These are phyloP conservation scores for Aspergillus heteromorphus DNA, from an alignment of 495 filamentous ascomycete species.

Conservation along the genomic window DNA sequence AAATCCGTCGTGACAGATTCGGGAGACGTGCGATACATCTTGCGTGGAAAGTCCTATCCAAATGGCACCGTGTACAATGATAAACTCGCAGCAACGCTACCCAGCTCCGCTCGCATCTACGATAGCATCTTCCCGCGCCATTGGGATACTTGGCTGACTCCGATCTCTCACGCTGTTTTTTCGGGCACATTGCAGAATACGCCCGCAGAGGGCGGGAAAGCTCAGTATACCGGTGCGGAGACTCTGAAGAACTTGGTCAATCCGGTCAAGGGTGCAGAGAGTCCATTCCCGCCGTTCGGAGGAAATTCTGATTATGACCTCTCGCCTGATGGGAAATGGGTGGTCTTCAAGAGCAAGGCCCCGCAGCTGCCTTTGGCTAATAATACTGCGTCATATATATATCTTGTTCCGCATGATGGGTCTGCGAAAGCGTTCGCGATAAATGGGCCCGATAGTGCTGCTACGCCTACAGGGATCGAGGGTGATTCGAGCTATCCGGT, in stretches of 20 bases:
- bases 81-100: constrained; percentile 48
- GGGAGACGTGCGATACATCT: constrained; percentile 53
- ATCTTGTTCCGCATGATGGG: constrained; percentile 34
- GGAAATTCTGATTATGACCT: constrained; percentile 38
- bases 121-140: constrained; percentile 68
- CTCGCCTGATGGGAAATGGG: constrained; percentile 34
- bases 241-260: constrained; percentile 38
- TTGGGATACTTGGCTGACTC: constrained; percentile 66
- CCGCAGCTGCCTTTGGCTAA: constrained; percentile 36
- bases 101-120: constrained; percentile 61
- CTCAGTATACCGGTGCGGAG: constrained; percentile 14
- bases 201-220: constrained; percentile 6
- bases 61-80: constrained; percentile 59
- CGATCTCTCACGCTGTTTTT: constrained; percentile 43
- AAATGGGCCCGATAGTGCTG: constrained; percentile 29
- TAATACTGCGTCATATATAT: constrained; percentile 34
- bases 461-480: constrained; percentile 23
- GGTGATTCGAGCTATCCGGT: constrained; percentile 29
- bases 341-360: constrained; percentile 40
- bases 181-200: constrained; percentile 29
- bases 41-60: constrained; percentile 54
- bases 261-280: constrained; percentile 40
- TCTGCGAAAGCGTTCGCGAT: constrained; percentile 26
- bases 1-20: constrained; percentile 53
- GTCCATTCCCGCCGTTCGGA: constrained; percentile 39